Evolutionary conservation across 1,284 basidiomycete species (phyloP), one percentile per base, ranked within the genome.

Genomic region (Farysia itapuensis): DNA sequence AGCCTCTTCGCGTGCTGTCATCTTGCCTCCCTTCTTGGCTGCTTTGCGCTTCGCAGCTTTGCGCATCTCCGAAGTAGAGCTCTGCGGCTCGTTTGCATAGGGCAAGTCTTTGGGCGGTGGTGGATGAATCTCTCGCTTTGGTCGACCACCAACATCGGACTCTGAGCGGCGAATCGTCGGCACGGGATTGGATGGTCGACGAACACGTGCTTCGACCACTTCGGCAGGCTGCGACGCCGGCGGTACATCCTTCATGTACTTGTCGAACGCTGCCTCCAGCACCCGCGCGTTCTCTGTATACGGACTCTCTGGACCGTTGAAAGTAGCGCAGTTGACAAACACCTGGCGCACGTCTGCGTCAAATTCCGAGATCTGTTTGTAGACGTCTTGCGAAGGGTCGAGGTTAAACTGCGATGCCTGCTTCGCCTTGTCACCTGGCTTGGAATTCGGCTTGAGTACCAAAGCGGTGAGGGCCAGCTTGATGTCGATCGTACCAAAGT

Each of bases 71-170:
- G 58, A 61, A 18, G 52, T 38, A 12, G 58, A 54, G 31, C 53
- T 60, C 30, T 64, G 44, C n/a, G 77, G 66, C 32, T 78, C 82
- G 69, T 91, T 88, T 22, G 84, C 82, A 75, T 92, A 95, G 0
- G 88, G 84, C 16, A 95, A 79, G 68, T 97, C 94, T 77, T 91
- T 92, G 0, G 91, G 86, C 13, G 91, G 86, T 15, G 93, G 93
- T 11, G 93, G 90, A 70, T 96, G 92, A 29, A 96, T 93, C 77
- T 97, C 94, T 41, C 94, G 88, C 80, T 96, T 96, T 1, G 94
- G 94, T 16, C 94, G 85, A n/a, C 84, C 82, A 28, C 84, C 79
- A 33, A 80, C 81, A 21, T 78, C 77, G n/a, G 79, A 78, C 11
- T 77, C 78, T 14, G 84, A 85, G 21, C 88, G 86, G 32, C 87